phyloP scores from a whole-genome alignment of 148 eudicot genomes.

The Amaranthus palmeri region DNA sequence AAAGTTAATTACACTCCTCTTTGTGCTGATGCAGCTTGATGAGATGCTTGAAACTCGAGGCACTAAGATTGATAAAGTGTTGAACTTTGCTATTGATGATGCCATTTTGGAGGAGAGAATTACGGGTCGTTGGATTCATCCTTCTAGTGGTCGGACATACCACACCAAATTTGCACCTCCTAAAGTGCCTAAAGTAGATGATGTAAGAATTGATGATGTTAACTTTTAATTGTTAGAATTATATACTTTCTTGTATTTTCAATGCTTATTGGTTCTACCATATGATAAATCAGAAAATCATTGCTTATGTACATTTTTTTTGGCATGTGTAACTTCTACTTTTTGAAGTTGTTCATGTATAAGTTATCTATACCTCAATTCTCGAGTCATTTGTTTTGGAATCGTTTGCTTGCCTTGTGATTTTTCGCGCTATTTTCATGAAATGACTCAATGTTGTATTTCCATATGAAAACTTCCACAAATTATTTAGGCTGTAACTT shows the following conservation, averaged over 20 bases:
- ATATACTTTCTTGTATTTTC: not conserved
- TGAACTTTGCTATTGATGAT: conserved; percentile 92
- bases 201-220: conserved; percentile 47
- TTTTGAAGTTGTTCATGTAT: not conserved
- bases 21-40: conserved; percentile 56
- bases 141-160: conserved; percentile 87
- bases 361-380: not conserved
- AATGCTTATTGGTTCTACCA: not conserved
- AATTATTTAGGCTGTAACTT: not conserved
- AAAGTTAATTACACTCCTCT: not conserved
- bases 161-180: conserved; percentile 96
- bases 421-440: no score
- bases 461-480: not conserved
- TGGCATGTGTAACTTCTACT: no score
- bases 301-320: not conserved
- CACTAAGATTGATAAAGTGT: conserved; percentile 73
- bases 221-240: not conserved
- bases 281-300: no score
- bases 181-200: conserved; percentile 74
- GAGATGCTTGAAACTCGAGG: conserved; percentile 90
- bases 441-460: not conserved
- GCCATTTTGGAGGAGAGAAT: conserved; percentile 91
- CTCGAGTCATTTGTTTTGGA: not conserved
- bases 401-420: not conserved
- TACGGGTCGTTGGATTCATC: conserved; percentile 95